These are phyloP conservation scores for Aspergillus quadricinctus DNA, from an alignment of 2,329 filamentous ascomycete genomes.

Conservation along the genomic window DNA sequence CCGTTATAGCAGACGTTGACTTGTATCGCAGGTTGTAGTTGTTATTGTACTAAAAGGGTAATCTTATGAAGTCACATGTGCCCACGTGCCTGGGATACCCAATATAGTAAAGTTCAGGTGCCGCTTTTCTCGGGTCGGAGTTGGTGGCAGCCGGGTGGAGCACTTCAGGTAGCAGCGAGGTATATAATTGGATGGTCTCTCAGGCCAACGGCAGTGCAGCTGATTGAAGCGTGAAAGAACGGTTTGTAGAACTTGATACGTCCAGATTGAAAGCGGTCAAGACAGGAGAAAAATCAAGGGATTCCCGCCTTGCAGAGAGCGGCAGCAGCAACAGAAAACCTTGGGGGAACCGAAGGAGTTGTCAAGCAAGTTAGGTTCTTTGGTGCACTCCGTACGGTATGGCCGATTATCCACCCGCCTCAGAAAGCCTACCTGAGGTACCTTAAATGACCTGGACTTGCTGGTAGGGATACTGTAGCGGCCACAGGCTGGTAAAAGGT, in stretches of 20 bases:
- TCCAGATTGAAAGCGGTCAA: slow-evolving; percentile 2
- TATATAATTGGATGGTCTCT: slow-evolving; percentile 10
- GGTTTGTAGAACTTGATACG: slow-evolving; percentile 11
- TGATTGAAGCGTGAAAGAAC: slow-evolving; percentile 5
- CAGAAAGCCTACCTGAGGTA: neutral
- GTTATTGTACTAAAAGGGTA: slow-evolving; percentile 4
- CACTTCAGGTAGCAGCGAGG: neutral
- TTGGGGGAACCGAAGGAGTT: neutral
- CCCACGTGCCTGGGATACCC: slow-evolving; percentile 14
- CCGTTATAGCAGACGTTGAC: slow-evolving; percentile 7
- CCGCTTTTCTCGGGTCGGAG: slow-evolving; percentile 1
- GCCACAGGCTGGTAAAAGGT: neutral
- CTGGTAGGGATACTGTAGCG: neutral
- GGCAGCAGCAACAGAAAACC: neutral
- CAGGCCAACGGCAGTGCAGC: slow-evolving; percentile 9
- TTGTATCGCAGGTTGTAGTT: neutral
- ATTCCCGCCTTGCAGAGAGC: slow-evolving; percentile 1
- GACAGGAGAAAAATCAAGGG: neutral
- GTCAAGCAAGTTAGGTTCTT: neutral
- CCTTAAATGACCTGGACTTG: neutral
- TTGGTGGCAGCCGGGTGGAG: slow-evolving; percentile 4
- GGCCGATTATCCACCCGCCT: neutral
- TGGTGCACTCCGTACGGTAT: neutral
- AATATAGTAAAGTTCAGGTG: slow-evolving; percentile 9
- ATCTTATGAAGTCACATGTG: slow-evolving; percentile 14